Evolutionary conservation across 164 flowering plant species (phyloP), one percentile per base, ranked within the genome.

Genomic region (Nymphaea colorata): DNA sequence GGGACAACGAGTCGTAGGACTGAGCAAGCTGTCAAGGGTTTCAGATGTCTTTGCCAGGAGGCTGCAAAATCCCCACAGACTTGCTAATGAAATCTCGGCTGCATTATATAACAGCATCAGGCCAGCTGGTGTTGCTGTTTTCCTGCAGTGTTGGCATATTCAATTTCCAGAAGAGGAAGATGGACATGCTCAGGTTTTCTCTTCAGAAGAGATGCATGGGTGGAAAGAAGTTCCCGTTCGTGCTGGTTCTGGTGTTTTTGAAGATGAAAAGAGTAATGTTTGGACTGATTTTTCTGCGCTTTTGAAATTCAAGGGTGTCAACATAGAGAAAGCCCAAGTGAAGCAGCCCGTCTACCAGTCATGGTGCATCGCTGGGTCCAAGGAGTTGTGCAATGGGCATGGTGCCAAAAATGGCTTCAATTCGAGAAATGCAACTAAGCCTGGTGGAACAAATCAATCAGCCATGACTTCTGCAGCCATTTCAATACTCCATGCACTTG

Each of bases 11-110:
- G 98, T 95, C 62, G 84, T 95, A 1, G 99, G 98, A 62, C 78
- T 92, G 64, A 95, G 99, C 80, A 95, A 95, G 77, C 85, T 95
- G 62, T 87, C 98, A 66, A 81, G 96, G 44, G 98, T 84, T 1
- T 80, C 99, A 59, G 91, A 92, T 76, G 82, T 90, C 2, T 95
- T 87, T 78, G 96, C 92, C 10, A 95, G 84, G 77, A 84, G 98
- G 66, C 91, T 95, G 25, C 99, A 95, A 78, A 86, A 86, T 25
- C 99, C 98, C 18, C 84, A 83, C 57, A 87, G 94, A 53, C 75
- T 95, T 36, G 97, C 96, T 4, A 74, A 87, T 67, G 96, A 92
- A 72, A 74, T 92, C 2, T 92, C 97, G 73, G 68, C 78, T 3
- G 92, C 96, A 68, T 74, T 95, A 75, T 88, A 95, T 0, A 75